These are phyloP conservation scores for Xylaria sp. DNA, from an alignment of 2,329 filamentous ascomycete genomes.

Conservation along the genomic window DNA sequence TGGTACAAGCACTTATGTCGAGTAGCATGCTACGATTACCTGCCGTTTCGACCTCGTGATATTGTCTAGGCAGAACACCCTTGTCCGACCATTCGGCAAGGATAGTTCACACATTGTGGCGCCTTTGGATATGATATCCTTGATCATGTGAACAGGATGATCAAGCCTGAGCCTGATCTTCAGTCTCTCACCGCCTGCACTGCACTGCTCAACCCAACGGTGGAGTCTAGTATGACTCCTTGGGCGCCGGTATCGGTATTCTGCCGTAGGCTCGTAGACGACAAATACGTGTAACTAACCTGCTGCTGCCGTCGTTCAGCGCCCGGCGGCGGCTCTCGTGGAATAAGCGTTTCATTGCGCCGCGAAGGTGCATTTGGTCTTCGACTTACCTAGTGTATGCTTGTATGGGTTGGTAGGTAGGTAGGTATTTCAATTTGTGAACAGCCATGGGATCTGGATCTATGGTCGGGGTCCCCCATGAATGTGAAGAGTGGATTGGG, in stretches of 20 bases:
- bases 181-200: slow-evolving; percentile 28
- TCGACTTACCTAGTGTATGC: not conserved
- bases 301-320: not conserved
- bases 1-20: no score
- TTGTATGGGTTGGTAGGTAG: not conserved
- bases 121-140: slow-evolving; percentile 20
- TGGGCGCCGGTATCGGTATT: slow-evolving; percentile 22
- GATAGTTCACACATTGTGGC: slow-evolving; percentile 19
- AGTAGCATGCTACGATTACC: not conserved
- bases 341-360: slow-evolving; percentile 7
- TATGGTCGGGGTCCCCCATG: slow-evolving; percentile 5
- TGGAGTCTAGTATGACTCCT: slow-evolving; percentile 26
- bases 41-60: slow-evolving; percentile 24
- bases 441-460: not conserved
- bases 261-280: slow-evolving; percentile 9
- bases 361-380: slow-evolving; percentile 10
- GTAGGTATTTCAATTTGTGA: not conserved
- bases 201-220: slow-evolving; percentile 25
- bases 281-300: slow-evolving; percentile 21
- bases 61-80: slow-evolving; percentile 13
- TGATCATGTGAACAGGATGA: slow-evolving; percentile 27
- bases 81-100: slow-evolving; percentile 11
- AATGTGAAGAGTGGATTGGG: not conserved
- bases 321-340: not conserved
- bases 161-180: slow-evolving; percentile 28